Evolutionary conservation across 2,329 filamentous ascomycete genomes (phyloP).

Genomic region (Aspergillus tubingensis): DNA sequence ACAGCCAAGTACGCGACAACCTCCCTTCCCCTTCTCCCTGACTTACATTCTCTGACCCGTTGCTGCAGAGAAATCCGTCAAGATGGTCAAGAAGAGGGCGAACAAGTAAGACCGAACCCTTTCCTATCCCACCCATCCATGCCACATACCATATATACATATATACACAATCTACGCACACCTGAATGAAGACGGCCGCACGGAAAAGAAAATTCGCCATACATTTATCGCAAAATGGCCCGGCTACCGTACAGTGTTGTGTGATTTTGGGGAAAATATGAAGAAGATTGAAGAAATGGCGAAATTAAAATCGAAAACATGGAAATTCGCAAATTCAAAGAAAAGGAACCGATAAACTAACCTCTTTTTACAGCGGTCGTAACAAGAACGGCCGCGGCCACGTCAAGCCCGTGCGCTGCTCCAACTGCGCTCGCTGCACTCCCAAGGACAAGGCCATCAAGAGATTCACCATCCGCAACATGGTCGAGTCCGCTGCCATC

Average conservation of each 20-base stretch:
- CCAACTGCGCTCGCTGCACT: conserved; percentile 84
- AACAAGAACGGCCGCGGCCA: conserved; percentile 99
- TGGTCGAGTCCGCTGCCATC: conserved; percentile 99
- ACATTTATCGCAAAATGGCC: conserved; percentile 2
- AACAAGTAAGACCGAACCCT: conserved; percentile 62
- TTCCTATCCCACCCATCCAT: conserved; percentile 30
- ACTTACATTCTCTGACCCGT: conserved; percentile 33
- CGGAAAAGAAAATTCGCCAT: conserved; percentile 3
- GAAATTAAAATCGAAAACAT: neutral
- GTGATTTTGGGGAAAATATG: conserved; percentile 1
- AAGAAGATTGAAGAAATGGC: neutral
- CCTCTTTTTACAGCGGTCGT: conserved; percentile 69
- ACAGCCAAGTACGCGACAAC: conserved; percentile 42
- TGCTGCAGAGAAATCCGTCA: conserved; percentile 53
- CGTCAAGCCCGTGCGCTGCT: conserved; percentile 98
- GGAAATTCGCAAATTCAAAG: neutral
- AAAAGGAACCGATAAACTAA: conserved; percentile 13
- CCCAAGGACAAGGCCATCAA: conserved; percentile 99
- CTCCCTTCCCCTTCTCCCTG: conserved; percentile 21
- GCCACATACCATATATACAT: conserved; percentile 19
- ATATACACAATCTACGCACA: conserved; percentile 16
- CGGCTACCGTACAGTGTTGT: conserved; percentile 1
- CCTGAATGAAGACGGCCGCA: conserved; percentile 12
- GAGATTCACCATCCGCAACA: conserved; percentile 99
- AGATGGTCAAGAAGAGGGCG: conserved; percentile 75